Conservation (phyloP, 2,329 filamentous ascomycete species). For the Sphaerostilbella broomeana region DNA sequence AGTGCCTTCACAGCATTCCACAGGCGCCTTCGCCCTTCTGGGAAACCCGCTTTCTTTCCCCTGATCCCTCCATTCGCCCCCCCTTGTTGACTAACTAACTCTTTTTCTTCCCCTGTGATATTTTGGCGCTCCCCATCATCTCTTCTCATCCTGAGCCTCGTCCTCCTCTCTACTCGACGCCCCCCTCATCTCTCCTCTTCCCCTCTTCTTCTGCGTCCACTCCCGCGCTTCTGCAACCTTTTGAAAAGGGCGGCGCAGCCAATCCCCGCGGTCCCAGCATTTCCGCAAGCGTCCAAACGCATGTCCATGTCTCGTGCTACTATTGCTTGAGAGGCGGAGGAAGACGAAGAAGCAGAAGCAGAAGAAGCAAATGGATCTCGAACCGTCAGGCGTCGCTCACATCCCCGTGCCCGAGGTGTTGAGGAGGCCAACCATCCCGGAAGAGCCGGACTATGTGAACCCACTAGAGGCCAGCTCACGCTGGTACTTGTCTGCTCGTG, state of each 20-base stretch:
- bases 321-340: too few species aligned
- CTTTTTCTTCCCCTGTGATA: not conserved
- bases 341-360: too few species aligned
- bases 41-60: too few species aligned
- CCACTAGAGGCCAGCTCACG: slow-evolving; percentile 37
- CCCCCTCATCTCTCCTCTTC: not conserved
- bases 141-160: too few species aligned
- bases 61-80: not conserved
- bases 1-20: too few species aligned
- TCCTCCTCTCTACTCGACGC: too few species aligned
- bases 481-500: slow-evolving; percentile 37
- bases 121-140: not conserved
- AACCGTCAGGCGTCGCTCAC: slow-evolving; percentile 5
- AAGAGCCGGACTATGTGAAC: slow-evolving; percentile 36
- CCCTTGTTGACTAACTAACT: not conserved
- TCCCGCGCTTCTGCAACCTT: slow-evolving; percentile 4
- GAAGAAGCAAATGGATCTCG: too few species aligned
- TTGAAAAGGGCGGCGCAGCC: slow-evolving; percentile 1
- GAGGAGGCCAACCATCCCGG: slow-evolving; percentile 25
- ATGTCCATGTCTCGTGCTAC: too few species aligned
- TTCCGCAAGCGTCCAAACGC: slow-evolving; percentile 9
- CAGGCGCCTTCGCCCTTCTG: too few species aligned
- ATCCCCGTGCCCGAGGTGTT: slow-evolving; percentile 23
- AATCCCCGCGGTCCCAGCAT: slow-evolving; percentile 11
- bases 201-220: not conserved